phyloP scores from a whole-genome alignment of 2,329 filamentous ascomycete species.

The Keithomyces neogunnii region DNA sequence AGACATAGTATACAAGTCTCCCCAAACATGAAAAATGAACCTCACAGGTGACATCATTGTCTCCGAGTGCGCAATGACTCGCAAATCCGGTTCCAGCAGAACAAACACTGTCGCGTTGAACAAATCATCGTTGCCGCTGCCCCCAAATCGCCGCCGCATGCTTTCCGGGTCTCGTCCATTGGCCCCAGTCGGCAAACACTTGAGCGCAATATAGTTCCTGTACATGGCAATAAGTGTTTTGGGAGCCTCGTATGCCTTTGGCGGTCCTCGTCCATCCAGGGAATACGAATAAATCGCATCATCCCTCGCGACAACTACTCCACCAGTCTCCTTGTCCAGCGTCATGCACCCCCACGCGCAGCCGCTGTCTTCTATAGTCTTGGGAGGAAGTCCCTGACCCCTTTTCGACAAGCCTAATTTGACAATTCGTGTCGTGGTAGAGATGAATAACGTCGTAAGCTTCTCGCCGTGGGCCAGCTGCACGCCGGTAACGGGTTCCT shows the following conservation, averaged over 20 bases:
- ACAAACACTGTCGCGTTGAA: conserved; percentile 86
- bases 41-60: conserved; percentile 73
- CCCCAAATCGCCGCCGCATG: conserved; percentile 64
- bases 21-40: conserved; percentile 79
- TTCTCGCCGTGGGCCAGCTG: conserved; percentile 58
- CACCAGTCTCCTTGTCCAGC: conserved; percentile 67
- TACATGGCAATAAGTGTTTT: conserved; percentile 77
- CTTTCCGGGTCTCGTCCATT: conserved; percentile 49
- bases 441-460: conserved; percentile 77
- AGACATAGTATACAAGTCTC: conserved; percentile 80
- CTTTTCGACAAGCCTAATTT: conserved; percentile 80
- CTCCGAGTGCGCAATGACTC: conserved; percentile 85
- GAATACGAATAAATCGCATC: conserved; percentile 96
- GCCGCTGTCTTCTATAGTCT: conserved; percentile 80
- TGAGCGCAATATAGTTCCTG: conserved; percentile 77
- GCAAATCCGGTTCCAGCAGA: conserved; percentile 82
- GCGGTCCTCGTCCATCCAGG: conserved; percentile 73
- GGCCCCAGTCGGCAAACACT: conserved; percentile 61
- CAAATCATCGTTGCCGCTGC: conserved; percentile 59
- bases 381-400: conserved; percentile 81
- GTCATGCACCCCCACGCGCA: conserved; percentile 96
- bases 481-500: conserved; percentile 90
- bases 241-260: conserved; percentile 82
- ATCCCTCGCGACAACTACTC: conserved; percentile 85
- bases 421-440: conserved; percentile 80